phyloP scores from a whole-genome alignment of 1,139 yeast species.

The Arxiozyma bovina region DNA sequence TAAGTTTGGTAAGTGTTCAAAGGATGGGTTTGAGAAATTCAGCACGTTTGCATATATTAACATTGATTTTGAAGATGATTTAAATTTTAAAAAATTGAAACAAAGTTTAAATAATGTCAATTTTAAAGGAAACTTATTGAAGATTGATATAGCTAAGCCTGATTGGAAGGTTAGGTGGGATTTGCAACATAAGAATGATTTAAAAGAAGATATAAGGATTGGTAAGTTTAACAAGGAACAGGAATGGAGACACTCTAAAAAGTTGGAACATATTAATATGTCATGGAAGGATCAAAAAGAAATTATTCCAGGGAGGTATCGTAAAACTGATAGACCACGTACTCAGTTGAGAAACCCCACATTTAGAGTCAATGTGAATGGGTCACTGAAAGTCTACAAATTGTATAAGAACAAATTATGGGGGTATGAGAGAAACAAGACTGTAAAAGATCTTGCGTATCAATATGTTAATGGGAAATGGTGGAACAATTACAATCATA shows the following conservation, averaged over 20 bases:
- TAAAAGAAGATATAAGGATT: constrained; percentile 19
- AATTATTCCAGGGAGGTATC: constrained; percentile 53
- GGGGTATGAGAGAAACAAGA: constrained; percentile 73
- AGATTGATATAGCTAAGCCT: constrained; percentile 43
- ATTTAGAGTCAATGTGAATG: constrained; percentile 55
- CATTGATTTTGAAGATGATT: constrained; percentile 40
- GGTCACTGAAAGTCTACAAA: constrained; percentile 49
- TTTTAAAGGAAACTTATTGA: constrained; percentile 64
- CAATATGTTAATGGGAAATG: constrained; percentile 52
- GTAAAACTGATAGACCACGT: constrained; percentile 46
- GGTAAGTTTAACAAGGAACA: constrained; percentile 30
- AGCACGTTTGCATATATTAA: constrained; percentile 61
- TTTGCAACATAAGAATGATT: constrained; percentile 34
- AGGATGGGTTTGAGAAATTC: constrained; percentile 35
- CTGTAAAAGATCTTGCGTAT: constrained; percentile 53
- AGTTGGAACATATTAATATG: constrained; percentile 38
- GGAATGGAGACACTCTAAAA: constrained; percentile 35
- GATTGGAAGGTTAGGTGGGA: constrained; percentile 40
- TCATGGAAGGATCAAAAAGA: constrained; percentile 38
- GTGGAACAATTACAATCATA: constrained; percentile 77
- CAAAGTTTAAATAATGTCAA: constrained; percentile 56
- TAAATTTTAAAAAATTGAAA: constrained; percentile 35
- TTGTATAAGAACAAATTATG: constrained; percentile 71
- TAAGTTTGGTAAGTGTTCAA: constrained; percentile 42
- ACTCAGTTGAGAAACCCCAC: constrained; percentile 44